A percentile compares a stretch with the other conserved stretches of the same genome.
Conservation (phyloP, 768 basidiomycete species). For the Trametes villosa region DNA sequence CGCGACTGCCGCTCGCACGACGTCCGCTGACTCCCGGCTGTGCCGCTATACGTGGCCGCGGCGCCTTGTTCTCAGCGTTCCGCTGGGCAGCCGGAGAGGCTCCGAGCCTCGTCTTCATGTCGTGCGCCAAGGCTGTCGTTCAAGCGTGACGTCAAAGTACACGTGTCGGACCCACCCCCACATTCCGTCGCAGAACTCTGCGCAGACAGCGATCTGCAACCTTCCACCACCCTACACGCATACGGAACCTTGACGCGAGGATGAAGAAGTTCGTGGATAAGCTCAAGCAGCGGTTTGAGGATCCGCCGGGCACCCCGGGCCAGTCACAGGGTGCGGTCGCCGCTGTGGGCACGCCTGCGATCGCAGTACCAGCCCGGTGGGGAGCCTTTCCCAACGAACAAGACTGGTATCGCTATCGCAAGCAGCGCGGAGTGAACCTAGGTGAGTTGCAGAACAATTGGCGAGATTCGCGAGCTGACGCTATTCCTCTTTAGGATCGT, state of each 20-base stretch:
- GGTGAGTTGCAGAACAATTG: constrained; percentile 47
- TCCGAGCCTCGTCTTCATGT: too few species aligned
- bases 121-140: not conserved
- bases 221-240: not conserved
- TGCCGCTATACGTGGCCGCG: too few species aligned
- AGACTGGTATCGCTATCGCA: constrained; percentile 61
- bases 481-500: constrained; percentile 52
- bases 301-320: not conserved
- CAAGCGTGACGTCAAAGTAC: not conserved
- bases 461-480: not conserved
- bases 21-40: not conserved
- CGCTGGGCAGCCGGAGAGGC: not conserved
- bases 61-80: not conserved
- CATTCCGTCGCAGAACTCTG: too few species aligned
- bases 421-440: constrained; percentile 82
- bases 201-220: not conserved
- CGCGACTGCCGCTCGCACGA: not conserved
- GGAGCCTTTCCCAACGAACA: constrained; percentile 25
- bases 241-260: not conserved
- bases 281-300: constrained; percentile 5
- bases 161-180: not conserved
- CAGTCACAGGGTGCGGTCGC: not conserved
- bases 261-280: constrained; percentile 11
- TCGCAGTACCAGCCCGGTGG: not conserved
- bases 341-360: not conserved